Evolutionary conservation across 768 basidiomycete species (phyloP).

Genomic region (Nevesoporus exiguus): DNA sequence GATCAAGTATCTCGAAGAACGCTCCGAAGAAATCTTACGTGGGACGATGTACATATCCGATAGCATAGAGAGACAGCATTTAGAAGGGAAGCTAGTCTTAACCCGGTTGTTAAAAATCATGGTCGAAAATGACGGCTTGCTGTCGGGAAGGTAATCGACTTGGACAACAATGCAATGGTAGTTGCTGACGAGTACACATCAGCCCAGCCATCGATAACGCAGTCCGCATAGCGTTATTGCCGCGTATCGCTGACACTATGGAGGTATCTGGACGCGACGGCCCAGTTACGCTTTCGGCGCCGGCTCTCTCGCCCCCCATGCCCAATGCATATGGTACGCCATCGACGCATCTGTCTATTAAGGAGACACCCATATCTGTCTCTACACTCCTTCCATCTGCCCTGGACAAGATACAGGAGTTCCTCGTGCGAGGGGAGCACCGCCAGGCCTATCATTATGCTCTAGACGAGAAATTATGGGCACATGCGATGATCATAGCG

Average conservation of each 20-base stretch:
- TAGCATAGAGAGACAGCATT: conserved; percentile 49
- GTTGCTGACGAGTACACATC: conserved; percentile 23
- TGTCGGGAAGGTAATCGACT: conserved; percentile 70
- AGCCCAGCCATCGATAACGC: conserved; percentile 68
- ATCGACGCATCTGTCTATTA: conserved; percentile 25
- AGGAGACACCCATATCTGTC: conserved; percentile 54
- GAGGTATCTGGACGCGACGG: conserved; percentile 23
- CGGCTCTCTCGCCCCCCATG: conserved; percentile 32
- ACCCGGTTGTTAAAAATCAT: conserved; percentile 73
- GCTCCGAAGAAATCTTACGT: conserved; percentile 71
- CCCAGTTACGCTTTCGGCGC: conserved; percentile 16
- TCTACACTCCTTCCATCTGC: conserved; percentile 59
- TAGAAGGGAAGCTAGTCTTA: conserved; percentile 75
- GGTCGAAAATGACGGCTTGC: conserved; percentile 85
- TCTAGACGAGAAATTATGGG: conserved; percentile 86
- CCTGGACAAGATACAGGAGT: conserved; percentile 73
- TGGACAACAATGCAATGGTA: neutral
- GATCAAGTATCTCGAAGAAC: conserved; percentile 69
- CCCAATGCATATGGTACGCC: conserved; percentile 16
- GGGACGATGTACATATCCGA: conserved; percentile 69
- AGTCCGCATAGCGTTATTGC: conserved; percentile 70
- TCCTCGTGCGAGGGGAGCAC: conserved; percentile 81
- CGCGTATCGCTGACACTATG: conserved; percentile 40
- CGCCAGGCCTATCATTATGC: conserved; percentile 86
- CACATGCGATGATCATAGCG: conserved; percentile 92